Evolutionary conservation across 139 green algal species (phyloP), one percentile per base, ranked within the genome.

Genomic region (Micractinium sp.): DNA sequence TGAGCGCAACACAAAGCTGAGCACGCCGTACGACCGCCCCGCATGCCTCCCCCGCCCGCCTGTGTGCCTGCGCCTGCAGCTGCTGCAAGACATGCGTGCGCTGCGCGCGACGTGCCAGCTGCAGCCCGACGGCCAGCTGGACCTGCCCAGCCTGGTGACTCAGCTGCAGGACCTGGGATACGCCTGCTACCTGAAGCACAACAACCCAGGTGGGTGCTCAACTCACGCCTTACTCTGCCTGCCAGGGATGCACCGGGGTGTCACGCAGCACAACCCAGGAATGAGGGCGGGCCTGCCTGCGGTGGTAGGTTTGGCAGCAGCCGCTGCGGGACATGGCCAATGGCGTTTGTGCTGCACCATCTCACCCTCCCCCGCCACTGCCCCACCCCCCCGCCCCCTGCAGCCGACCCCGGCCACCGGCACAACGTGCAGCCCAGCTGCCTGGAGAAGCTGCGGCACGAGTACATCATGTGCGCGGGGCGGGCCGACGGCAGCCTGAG

Each of bases 361-460:
- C 36, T n/a, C 25, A 60, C 75, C 33, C 61, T 61, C 23, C 1
- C 60, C 60, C 60, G 3, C 22, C 36, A 56, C 47, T 15, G 9
- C 31, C 36, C 36, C 29, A 1, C 36, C 27, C 82, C 19, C 27
- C 7, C 25, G 2, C 67, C n/a, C 82, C 36, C 36, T 39, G 67
- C 83, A 87, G 83, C 63, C 69, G 90, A 91, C 77, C 85, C 84
- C 7, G 69, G 53, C 63, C 73, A 88, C 79, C 39, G 66, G 23
- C 88, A 88, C 88, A 89, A 75, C 84, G 53, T 87, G 53, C 75
- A 91, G 33, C 47, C 69, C 56, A 82, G 61, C 74, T 93, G 89
- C 75, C 90, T 93, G 27, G 89, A 92, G 47, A 92, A 89, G 71
- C 82, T 92, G 41, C 74, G 78, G 15, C 90, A 93, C 56, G 66